phyloP scores from a whole-genome alignment of 2,329 filamentous ascomycete genomes.

The Aspergillus niger region DNA sequence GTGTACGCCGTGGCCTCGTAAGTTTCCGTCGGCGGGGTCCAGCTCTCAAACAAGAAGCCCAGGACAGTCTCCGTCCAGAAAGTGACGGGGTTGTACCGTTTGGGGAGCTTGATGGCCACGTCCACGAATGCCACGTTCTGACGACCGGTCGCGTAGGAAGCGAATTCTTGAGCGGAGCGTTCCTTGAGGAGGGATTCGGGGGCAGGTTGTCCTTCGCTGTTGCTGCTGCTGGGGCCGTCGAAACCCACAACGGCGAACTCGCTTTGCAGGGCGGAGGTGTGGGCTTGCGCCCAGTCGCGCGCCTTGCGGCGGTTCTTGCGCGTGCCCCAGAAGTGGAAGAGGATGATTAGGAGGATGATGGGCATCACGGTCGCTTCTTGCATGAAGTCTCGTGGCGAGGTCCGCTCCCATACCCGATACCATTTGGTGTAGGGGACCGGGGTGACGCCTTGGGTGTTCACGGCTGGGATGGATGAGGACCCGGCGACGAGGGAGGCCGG shows the following conservation, averaged over 20 bases:
- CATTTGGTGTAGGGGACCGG: slow-evolving; percentile 85
- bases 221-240: slow-evolving; percentile 64
- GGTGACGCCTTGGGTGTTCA: slow-evolving; percentile 51
- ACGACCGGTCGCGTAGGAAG: slow-evolving; percentile 84
- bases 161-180: slow-evolving; percentile 82
- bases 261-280: slow-evolving; percentile 69
- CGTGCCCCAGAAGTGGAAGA: slow-evolving; percentile 79
- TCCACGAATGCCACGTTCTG: slow-evolving; percentile 93
- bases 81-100: slow-evolving; percentile 80
- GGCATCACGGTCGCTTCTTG: slow-evolving; percentile 80
- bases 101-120: slow-evolving; percentile 75
- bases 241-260: slow-evolving; percentile 92
- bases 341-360: slow-evolving; percentile 71
- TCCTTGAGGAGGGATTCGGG: slow-evolving; percentile 72
- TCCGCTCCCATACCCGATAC: slow-evolving; percentile 95
- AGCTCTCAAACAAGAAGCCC: slow-evolving; percentile 78
- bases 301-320: slow-evolving; percentile 78
- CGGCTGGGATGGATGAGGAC: slow-evolving; percentile 41
- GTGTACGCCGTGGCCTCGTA: slow-evolving; percentile 78
- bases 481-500: slow-evolving; percentile 51
- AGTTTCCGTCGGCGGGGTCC: slow-evolving; percentile 68
- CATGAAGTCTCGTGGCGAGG: slow-evolving; percentile 79
- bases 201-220: slow-evolving; percentile 47
- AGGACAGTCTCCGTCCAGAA: slow-evolving; percentile 67
- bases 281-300: slow-evolving; percentile 74